Evolutionary conservation across 2,329 filamentous ascomycete genomes (phyloP).

Genomic region (Monosporascus sp.): DNA sequence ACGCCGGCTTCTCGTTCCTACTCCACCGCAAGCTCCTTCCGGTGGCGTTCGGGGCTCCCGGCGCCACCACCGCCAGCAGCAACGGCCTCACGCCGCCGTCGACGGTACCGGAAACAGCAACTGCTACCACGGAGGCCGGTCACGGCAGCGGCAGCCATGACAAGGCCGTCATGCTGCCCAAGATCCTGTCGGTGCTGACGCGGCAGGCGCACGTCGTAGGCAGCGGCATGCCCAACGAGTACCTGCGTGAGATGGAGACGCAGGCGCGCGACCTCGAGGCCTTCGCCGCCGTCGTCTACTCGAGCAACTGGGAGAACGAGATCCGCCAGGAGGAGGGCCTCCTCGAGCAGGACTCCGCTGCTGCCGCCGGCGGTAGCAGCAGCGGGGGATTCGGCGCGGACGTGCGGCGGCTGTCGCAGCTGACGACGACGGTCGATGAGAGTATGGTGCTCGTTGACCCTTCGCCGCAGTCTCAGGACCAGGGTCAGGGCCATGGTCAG

Average conservation of each 20-base stretch:
- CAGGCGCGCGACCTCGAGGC: slow-evolving; percentile 69
- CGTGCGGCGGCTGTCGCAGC: slow-evolving; percentile 4
- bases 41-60: slow-evolving; percentile 66
- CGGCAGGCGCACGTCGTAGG: slow-evolving; percentile 88
- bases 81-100: slow-evolving; percentile 24
- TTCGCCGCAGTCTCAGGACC: not conserved
- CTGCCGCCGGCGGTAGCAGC: slow-evolving; percentile 4
- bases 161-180: slow-evolving; percentile 70
- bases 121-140: slow-evolving; percentile 8
- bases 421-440: slow-evolving; percentile 31
- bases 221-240: slow-evolving; percentile 66
- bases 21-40: slow-evolving; percentile 76
- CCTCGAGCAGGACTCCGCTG: slow-evolving; percentile 14
- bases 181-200: slow-evolving; percentile 82
- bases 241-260: slow-evolving; percentile 66
- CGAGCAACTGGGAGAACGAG: slow-evolving; percentile 72
- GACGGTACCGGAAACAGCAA: not conserved
- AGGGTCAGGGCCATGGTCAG: slow-evolving; percentile 6
- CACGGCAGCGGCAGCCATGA: slow-evolving; percentile 28
- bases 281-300: slow-evolving; percentile 83
- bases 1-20: slow-evolving; percentile 78
- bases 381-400: slow-evolving; percentile 1
- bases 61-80: slow-evolving; percentile 33
- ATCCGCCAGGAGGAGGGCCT: slow-evolving; percentile 41
- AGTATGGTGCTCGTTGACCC: slow-evolving; percentile 49